Evolutionary conservation across 257 asterid genomes (phyloP), one percentile per base, ranked within the genome.

Genomic region (Nicotiana tomentosiformis): DNA sequence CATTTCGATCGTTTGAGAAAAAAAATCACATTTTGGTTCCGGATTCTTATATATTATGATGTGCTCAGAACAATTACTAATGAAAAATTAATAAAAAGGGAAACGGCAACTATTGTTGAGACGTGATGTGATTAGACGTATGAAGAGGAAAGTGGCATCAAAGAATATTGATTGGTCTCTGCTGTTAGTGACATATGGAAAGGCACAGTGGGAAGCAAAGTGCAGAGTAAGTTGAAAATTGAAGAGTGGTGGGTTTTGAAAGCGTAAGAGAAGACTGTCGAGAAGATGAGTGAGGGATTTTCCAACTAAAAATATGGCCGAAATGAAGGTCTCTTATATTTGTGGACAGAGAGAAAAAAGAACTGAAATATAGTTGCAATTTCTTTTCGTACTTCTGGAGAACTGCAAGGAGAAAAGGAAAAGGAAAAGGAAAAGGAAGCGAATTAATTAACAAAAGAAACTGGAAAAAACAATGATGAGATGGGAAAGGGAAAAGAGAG

Each of bases 101-200:
- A 23, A 46, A 46, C 7, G 29, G 14, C 15, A 49, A 26, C 3
- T 33, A 43, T 69, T 39, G 56, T 49, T 49, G 56, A 49, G 56
- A 49, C 15, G 15, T 12, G 77, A 72, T 74, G 61, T 49, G 79
- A 74, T 74, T 46, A 23, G 61, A 46, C 39, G 7, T 23, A 23
- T 72, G 79, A 72, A 20, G 10, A 46, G n/a, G 20, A 72, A 46
- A 11, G 55, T 11, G 55, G 55, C 55, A 49, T 10, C 55, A 49
- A 49, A 37, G 79, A 72, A 72, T 46, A 74, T 74, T 49, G 79
- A 74, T 46, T 23, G 62, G 61, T 74, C 43, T 49, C 61, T 74
- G 49, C 79, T 74, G 17, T 74, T 20, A 74, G 61, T 49, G 61
- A 23, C 61, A 72, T 46, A 23, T 72, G 61, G 53, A 46, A 10